These are phyloP conservation scores for Myrica gale DNA, from an alignment of 306 rosid genomes.

Conservation along the genomic window DNA sequence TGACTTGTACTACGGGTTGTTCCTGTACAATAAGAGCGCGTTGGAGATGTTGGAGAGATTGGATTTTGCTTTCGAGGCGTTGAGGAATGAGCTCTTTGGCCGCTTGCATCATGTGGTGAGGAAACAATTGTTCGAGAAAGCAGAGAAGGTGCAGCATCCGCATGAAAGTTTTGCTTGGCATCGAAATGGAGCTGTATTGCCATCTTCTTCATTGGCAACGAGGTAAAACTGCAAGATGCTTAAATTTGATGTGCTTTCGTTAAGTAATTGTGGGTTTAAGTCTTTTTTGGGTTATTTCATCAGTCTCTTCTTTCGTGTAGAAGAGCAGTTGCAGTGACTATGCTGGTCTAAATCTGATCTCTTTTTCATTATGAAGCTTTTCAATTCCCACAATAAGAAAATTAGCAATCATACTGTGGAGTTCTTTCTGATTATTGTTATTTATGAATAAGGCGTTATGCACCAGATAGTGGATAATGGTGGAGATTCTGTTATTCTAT, in stretches of 20 bases:
- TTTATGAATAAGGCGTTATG: background rate
- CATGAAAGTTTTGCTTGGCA: constrained; percentile 4
- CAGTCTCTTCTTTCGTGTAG: background rate
- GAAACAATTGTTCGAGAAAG: constrained; percentile 56
- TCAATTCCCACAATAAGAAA: background rate
- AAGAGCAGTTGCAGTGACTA: background rate
- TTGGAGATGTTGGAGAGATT: constrained; percentile 63
- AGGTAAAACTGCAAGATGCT: constrained; percentile 32
- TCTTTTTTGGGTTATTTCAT: background rate
- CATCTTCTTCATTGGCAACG: constrained; percentile 25
- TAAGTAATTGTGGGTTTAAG: background rate
- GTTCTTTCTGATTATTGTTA: background rate
- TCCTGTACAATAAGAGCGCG: constrained; percentile 67
- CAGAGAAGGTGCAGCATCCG: constrained; percentile 24
- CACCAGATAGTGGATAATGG: background rate
- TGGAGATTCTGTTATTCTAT: background rate
- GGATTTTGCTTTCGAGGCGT: constrained; percentile 71
- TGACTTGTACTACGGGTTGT: constrained; percentile 76
- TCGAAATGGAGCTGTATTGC: constrained; percentile 48
- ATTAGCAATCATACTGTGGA: background rate
- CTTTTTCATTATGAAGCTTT: background rate
- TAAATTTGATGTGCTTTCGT: background rate
- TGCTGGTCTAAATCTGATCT: background rate
- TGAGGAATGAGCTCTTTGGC: constrained; percentile 65
- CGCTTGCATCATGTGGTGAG: constrained; percentile 55